Evolutionary conservation across 495 filamentous ascomycete genomes (phyloP).

Genomic region (Penicillium maclennaniae): DNA sequence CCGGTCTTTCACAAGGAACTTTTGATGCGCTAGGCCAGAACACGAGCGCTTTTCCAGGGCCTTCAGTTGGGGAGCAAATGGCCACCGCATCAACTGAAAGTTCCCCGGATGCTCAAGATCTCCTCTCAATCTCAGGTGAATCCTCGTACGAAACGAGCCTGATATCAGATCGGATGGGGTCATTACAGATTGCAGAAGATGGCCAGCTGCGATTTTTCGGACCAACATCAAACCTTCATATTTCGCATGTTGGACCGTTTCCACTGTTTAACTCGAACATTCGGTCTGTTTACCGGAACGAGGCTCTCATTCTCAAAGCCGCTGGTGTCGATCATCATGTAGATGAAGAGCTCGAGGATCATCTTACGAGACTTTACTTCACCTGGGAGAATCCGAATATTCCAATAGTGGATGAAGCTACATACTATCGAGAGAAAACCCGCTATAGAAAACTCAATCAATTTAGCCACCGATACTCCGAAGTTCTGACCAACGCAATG

Average conservation of each 20-base stretch:
- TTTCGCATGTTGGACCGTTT: not conserved
- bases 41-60: too few relatives aligned
- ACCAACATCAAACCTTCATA: slow-evolving; percentile 1
- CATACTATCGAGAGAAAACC: slow-evolving; percentile 20
- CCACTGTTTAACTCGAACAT: slow-evolving; percentile 8
- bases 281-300: slow-evolving; percentile 22
- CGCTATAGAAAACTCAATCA: slow-evolving; percentile 12
- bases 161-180: slow-evolving; percentile 2
- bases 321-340: slow-evolving; percentile 19
- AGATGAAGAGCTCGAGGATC: slow-evolving; percentile 20
- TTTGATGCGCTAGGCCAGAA: too few relatives aligned
- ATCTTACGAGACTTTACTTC: slow-evolving; percentile 34
- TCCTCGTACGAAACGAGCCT: too few relatives aligned
- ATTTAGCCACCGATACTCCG: slow-evolving; percentile 30
- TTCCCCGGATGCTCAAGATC: too few relatives aligned
- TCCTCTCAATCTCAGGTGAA: too few relatives aligned
- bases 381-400: slow-evolving; percentile 34
- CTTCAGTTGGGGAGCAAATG: too few relatives aligned
- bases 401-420: slow-evolving; percentile 29
- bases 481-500: slow-evolving; percentile 34
- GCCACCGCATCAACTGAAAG: too few relatives aligned
- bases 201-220: slow-evolving; percentile 3
- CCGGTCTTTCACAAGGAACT: too few relatives aligned
- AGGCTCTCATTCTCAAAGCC: slow-evolving; percentile 13
- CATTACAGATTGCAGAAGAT: slow-evolving; percentile 1